Base-by-base conservation (phyloP, 139 green algal genomes). In the Chlorella sp. region DNA sequence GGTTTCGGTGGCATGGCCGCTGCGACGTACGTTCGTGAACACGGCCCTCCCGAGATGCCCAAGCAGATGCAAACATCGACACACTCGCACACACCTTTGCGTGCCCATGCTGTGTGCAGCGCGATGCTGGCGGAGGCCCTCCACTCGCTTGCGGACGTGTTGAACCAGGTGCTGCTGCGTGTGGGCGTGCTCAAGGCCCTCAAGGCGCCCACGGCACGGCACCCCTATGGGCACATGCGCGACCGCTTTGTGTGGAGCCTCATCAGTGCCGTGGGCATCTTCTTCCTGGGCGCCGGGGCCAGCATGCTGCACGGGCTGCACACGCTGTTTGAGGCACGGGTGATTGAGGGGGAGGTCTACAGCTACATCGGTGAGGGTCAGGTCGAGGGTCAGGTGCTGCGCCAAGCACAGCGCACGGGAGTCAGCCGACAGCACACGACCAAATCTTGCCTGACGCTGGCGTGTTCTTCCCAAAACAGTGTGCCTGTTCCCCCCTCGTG, bases 161-260 rank as follows among this genome's bases (percentile, higher is more conserved):
- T 84, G 33, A 98, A 98, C 72, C 94, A 98, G 87, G 71, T 78
- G 31, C 74, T 97, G 65, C 83, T 97, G 65, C 81, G 88, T 23
- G 78, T 88, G 30, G 93, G 93, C 5, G 88, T 97, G 73, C 35
- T 88, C 66, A 74, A 89, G 80, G 67, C 67, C 27, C 63, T 60
- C 3, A 78, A 83, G 70, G 83, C 82, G 30, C 89, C 92, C 24
- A 95, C 85, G 0, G 49, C 73, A 33, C 63, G 84, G 73, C 88
- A 97, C 78, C 91, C 91, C 1, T 98, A 97, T 71, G 94, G 94
- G 34, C 96, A 95, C 83, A 82, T 88, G 69, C 83, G 89, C 10
- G 93, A 98, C 71, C 91, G 94, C 72, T 98, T 96, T 73, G 85
- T 97, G 14, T 97, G 91, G 81, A 89, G 85, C 3, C 86, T 97